A percentile compares a stretch with the other conserved stretches of the same genome.
Evolutionary conservation across 345 rosid genomes (phyloP).

Genomic region (Linum tenue): DNA sequence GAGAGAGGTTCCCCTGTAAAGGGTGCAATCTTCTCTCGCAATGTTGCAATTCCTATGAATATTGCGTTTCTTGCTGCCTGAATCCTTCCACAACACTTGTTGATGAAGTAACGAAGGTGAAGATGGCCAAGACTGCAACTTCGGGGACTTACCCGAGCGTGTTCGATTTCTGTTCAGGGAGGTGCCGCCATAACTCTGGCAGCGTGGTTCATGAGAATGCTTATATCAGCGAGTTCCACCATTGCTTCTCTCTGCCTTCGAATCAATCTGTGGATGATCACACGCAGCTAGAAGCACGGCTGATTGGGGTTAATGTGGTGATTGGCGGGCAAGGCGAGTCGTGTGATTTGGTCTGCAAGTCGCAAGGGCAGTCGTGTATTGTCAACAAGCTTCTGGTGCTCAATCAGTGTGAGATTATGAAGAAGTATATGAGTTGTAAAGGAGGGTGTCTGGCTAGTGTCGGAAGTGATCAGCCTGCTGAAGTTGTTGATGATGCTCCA

Average conservation of each 20-base stretch:
- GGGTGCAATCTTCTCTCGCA: constrained; percentile 73
- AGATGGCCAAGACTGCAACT: constrained; percentile 72
- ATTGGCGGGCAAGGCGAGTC: constrained; percentile 92
- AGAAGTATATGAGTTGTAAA: constrained; percentile 76
- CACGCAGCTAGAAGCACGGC: constrained; percentile 51
- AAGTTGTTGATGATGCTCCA: constrained; percentile 81
- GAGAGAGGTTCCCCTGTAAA: constrained; percentile 74
- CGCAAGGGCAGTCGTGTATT: constrained; percentile 74
- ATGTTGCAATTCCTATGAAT: constrained; percentile 84
- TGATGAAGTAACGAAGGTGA: constrained; percentile 48
- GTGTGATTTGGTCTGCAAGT: constrained; percentile 75
- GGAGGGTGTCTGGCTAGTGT: constrained; percentile 77
- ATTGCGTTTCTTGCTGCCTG: constrained; percentile 86
- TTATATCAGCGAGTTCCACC: constrained; percentile 81
- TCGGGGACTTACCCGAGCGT: constrained; percentile 66
- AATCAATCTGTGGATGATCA: constrained; percentile 40
- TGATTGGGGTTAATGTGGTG: constrained; percentile 66
- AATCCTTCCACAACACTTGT: constrained; percentile 52
- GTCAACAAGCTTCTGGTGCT: constrained; percentile 71
- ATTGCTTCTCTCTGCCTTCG: constrained; percentile 75
- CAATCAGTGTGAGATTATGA: constrained; percentile 75
- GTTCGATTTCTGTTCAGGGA: constrained; percentile 91
- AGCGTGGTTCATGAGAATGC: constrained; percentile 99
- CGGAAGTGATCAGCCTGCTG: constrained; percentile 92
- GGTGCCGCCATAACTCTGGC: constrained; percentile 90